Evolutionary conservation across 768 basidiomycete species (phyloP), one percentile per base, ranked within the genome.

Genomic region (Leucocoprinus birnbaumii): DNA sequence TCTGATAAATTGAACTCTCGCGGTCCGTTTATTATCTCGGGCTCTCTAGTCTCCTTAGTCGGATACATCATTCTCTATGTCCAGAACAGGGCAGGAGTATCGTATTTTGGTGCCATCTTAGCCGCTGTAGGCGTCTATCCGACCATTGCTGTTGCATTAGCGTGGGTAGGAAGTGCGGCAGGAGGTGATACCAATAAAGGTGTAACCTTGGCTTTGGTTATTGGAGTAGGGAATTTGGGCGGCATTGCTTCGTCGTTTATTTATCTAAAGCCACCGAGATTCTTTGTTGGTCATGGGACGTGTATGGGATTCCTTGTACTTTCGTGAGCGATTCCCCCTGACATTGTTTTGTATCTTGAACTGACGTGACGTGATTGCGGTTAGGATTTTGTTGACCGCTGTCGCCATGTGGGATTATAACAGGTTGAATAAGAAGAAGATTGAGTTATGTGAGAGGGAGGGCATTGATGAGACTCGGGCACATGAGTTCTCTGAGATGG

Each of bases 91-190:
- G 64, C 72, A 21, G 70, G 65, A 6, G 73, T 63, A 50, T 78
- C 68, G 2, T 85, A 84, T 58, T 64, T 68, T 7, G 83, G 79
- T 1, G 66, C 78, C 3, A 53, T 84, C 26, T 65, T 85, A 38
- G 76, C 80, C 24, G 78, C 81, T 3, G 65, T 72, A 18, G 84
- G 83, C 18, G 76, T 81, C 5, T 84, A 68, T 59, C 80, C 84
- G 0, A 76, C 74, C 5, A 71, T 83, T 49, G 68, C 73, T 1
- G 62, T 82, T 18, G 62, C 64, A 24, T 64, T 85, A 1, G 80
- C 82, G 34, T 86, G 84, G 84, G 77, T 71, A 1, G 73, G 76
- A 2, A 77, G 78, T 7, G 80, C 82, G 51, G 75, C 79, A 0
- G 83, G 83, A 21, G 81, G 84, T 21, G 81, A 82, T 60, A 56